Evolutionary conservation across 2,329 filamentous ascomycete species (phyloP).

Genomic region (Fusarium keratoplasticum): DNA sequence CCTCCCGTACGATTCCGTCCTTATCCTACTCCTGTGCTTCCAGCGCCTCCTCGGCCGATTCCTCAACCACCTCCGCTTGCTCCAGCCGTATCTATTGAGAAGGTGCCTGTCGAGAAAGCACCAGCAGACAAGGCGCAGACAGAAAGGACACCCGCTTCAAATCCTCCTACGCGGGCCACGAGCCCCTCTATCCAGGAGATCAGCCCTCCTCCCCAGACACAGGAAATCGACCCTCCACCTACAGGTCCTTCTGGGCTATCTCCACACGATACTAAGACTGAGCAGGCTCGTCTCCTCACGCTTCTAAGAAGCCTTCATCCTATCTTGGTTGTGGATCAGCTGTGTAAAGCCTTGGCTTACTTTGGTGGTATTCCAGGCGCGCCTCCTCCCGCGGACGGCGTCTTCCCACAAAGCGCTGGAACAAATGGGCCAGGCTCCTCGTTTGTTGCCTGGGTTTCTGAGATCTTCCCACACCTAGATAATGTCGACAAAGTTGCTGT

Average conservation of each 20-base stretch:
- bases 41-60: slow-evolving; percentile 1
- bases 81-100: neutral
- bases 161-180: neutral
- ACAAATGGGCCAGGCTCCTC: slow-evolving; percentile 68
- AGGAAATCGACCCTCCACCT: slow-evolving; percentile 23
- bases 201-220: neutral
- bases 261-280: slow-evolving; percentile 64
- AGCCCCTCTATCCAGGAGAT: neutral
- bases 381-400: slow-evolving; percentile 62
- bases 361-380: slow-evolving; percentile 71
- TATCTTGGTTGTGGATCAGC: slow-evolving; percentile 68
- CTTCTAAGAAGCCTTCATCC: slow-evolving; percentile 68
- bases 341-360: slow-evolving; percentile 72
- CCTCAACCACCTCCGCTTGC: slow-evolving; percentile 4
- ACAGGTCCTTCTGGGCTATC: slow-evolving; percentile 16
- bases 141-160: neutral
- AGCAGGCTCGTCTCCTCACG: slow-evolving; percentile 70
- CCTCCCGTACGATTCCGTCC: slow-evolving; percentile 2
- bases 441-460: slow-evolving; percentile 71
- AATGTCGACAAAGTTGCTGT: slow-evolving; percentile 6
- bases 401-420: slow-evolving; percentile 67
- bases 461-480: slow-evolving; percentile 67
- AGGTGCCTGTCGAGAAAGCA: neutral
- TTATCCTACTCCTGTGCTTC: slow-evolving; percentile 1
- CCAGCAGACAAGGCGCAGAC: neutral